Percentiles rank a stretch among this genome's conserved stretches.
Conservation (phyloP, 352 stramenopile genomes). For the Pythium guiyangense region DNA sequence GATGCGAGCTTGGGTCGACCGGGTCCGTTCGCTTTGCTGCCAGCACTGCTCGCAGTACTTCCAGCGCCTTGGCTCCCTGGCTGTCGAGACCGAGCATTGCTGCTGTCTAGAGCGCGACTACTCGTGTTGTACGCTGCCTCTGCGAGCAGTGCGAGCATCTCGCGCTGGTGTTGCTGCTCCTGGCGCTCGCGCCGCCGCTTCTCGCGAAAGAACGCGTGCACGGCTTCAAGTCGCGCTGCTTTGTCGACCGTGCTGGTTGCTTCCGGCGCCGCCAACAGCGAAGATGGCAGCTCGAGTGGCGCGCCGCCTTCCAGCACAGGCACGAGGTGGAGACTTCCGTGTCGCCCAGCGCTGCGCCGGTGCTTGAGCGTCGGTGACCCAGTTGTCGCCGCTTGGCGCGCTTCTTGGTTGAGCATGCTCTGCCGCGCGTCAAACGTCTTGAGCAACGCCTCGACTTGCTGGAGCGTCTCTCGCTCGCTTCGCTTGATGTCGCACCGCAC, state of each 20-base stretch:
- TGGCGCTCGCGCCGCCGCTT: constrained; percentile 31
- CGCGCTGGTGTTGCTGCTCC: constrained; percentile 27
- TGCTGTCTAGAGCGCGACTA: background rate
- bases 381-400: background rate
- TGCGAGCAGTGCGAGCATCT: constrained; percentile 8
- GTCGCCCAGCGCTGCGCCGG: background rate
- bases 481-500: constrained; percentile 33
- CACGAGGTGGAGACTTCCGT: constrained; percentile 2
- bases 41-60: background rate
- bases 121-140: constrained; percentile 4
- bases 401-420: constrained; percentile 5
- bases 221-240: constrained; percentile 18
- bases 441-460: constrained; percentile 39
- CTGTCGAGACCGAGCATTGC: background rate
- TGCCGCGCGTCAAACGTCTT: constrained; percentile 26
- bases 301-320: background rate
- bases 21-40: background rate
- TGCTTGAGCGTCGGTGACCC: background rate
- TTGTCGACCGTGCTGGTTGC: constrained; percentile 4
- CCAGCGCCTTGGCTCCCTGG: background rate
- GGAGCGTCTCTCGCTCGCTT: constrained; percentile 40
- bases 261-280: background rate
- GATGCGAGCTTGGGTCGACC: background rate
- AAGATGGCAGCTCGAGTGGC: background rate
- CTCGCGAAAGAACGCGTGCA: constrained; percentile 43